Evolutionary conservation across 2,329 filamentous ascomycete genomes (phyloP).

Genomic region (Ceratocystiopsis brevicomis): DNA sequence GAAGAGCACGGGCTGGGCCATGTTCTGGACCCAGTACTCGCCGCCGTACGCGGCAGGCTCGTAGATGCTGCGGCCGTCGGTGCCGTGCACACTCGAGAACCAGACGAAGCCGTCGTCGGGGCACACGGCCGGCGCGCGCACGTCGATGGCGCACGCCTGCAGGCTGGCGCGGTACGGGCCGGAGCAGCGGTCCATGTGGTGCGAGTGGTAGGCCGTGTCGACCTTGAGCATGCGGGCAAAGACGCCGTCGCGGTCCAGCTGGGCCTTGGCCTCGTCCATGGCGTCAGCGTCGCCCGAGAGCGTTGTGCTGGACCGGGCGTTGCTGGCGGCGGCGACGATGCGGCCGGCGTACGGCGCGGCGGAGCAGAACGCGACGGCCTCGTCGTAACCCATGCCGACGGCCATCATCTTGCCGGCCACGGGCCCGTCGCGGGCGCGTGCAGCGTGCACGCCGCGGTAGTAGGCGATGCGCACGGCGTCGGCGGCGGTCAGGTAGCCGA

Average conservation of each 20-base stretch:
- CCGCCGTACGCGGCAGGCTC: constrained; percentile 5
- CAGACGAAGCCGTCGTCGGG: constrained; percentile 13
- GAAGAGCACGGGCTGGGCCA: constrained; percentile 15
- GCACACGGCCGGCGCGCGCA: constrained; percentile 2
- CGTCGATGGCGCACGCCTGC: constrained; percentile 12
- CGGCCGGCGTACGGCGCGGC: constrained; percentile 11
- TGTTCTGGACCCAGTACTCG: constrained; percentile 16
- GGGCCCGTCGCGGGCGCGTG: constrained; percentile 9
- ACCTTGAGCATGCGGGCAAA: constrained; percentile 21
- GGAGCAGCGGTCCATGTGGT: constrained; percentile 23
- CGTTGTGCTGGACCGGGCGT: constrained; percentile 16
- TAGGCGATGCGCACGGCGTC: constrained; percentile 23
- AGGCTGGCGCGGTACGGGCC: constrained; percentile 17
- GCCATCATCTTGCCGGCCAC: constrained; percentile 18
- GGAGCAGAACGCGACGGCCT: constrained; percentile 13
- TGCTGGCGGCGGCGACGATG: constrained; percentile 16
- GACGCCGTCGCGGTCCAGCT: constrained; percentile 11
- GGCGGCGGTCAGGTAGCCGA: constrained; percentile 15
- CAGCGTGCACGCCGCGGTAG: constrained; percentile 20
- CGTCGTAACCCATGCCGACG: constrained; percentile 13
- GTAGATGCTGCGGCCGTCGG: constrained; percentile 2
- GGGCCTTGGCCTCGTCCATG: constrained; percentile 10
- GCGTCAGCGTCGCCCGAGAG: constrained; percentile 18
- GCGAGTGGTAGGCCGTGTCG: constrained; percentile 30
- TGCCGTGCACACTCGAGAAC: constrained; percentile 23